Percentiles rank a stretch among this genome's conserved stretches.
Evolutionary conservation across 139 green algal genomes (phyloP).

Genomic region (Coelastrella sp.): DNA sequence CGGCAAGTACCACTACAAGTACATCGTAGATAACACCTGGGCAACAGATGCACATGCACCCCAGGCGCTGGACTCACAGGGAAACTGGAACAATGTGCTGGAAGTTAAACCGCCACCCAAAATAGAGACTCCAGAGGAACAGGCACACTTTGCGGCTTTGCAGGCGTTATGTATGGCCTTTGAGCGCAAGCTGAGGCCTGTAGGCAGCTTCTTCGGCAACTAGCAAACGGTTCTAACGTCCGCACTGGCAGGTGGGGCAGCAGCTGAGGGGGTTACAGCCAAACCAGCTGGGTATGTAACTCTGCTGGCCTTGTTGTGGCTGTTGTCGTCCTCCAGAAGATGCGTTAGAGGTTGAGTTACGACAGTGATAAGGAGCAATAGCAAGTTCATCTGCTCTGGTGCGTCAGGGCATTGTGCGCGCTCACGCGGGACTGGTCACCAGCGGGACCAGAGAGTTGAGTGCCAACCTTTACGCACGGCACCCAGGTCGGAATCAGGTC

Average conservation of each 20-base stretch:
- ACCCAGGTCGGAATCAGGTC: too few relatives aligned
- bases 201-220: background rate
- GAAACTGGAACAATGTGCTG: constrained; percentile 86
- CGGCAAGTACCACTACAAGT: constrained; percentile 84
- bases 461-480: too few relatives aligned
- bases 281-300: background rate
- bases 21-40: constrained; percentile 83
- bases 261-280: too few relatives aligned
- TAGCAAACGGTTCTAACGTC: background rate
- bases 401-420: too few relatives aligned
- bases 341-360: too few relatives aligned
- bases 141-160: constrained; percentile 56
- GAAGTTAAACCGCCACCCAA: constrained; percentile 53
- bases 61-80: constrained; percentile 57
- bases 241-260: too few relatives aligned
- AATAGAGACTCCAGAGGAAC: constrained; percentile 49
- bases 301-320: background rate
- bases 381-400: too few relatives aligned
- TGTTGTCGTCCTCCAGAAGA: background rate
- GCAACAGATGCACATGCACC: constrained; percentile 64
- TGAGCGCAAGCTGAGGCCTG: constrained; percentile 53
- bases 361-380: too few relatives aligned
- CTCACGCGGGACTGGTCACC: too few relatives aligned
- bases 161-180: constrained; percentile 54
- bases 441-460: too few relatives aligned